Conservation (phyloP, 768 basidiomycete genomes). For the Xanthoconium purpureum region DNA sequence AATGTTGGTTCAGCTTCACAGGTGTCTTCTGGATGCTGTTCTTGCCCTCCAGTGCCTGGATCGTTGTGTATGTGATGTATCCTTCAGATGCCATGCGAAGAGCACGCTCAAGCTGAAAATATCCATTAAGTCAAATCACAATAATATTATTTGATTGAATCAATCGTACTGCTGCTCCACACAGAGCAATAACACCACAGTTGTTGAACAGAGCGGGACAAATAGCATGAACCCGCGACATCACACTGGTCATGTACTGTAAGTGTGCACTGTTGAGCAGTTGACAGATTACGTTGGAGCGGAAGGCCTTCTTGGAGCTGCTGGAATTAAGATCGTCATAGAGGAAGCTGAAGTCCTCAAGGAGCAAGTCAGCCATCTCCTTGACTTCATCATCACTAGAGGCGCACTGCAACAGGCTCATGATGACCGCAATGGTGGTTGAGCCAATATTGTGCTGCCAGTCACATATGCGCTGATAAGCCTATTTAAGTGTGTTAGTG, state of each 20-base stretch:
- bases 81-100: background rate
- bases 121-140: too few species aligned
- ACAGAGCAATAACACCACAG: background rate
- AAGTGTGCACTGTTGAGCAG: too few species aligned
- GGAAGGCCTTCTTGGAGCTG: too few species aligned
- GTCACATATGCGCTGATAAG: constrained; percentile 3
- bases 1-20: background rate
- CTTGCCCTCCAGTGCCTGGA: background rate
- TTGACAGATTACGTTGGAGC: too few species aligned
- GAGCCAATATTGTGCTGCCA: background rate
- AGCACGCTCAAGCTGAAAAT: background rate
- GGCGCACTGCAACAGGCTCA: background rate
- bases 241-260: background rate
- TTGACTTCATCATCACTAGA: background rate
- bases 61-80: background rate
- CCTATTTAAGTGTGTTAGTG: background rate
- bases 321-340: too few species aligned
- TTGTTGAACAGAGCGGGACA: background rate
- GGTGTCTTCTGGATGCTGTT: background rate
- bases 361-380: constrained; percentile 3
- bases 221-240: background rate
- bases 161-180: too few species aligned
- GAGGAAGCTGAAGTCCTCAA: background rate
- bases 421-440: background rate
- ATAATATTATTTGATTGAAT: too few species aligned